Base-by-base conservation (phyloP, 1,139 yeast genomes). In the Hansenula sp. region DNA sequence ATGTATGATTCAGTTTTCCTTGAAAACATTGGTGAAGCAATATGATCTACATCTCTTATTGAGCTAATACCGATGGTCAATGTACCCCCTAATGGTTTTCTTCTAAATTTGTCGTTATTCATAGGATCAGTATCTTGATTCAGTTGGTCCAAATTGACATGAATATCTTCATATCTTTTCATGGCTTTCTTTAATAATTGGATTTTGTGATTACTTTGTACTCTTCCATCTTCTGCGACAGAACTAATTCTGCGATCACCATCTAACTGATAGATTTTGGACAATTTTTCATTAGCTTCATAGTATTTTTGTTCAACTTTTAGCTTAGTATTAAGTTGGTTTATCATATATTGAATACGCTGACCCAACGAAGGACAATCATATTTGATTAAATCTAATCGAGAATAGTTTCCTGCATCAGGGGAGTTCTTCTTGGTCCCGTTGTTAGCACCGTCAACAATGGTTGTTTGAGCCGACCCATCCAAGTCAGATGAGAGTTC, bases 341-440 rank as follows among this genome's bases (percentile, higher is more conserved):
- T 97, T 46, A 93, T 74, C 98, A 93, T 91, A 57, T 87, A 84
- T 64, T 89, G 96, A 58, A 93, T 93, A 52, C 94, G 79, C 58
- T 93, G 96, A n/a, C 97, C 96, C 55, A 93, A 70, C 1, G 96
- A 87, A 1, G 97, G 96, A 55, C 96, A 88, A 57, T 93, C 97
- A 61, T 89, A 90, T 57, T 90, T 90, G 62, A 89, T 77, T 48
- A 93, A 71, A 62, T 93, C 99, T 55, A 91, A 69, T 32, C 88
- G 72, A 0, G 91, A 78, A 42, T 54, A 68, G 9, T 45, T 46
- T 8, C 54, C 51, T 3, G 32, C 32, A 17, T 47, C 44, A 21
- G 47, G 38, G 13, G 49, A 35, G 12, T 42, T 33, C 34, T 40
- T 39, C 5, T 45, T 46, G 10, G 41, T 43, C 4, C 40, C 40